Evolutionary conservation across 352 stramenopile genomes (phyloP).

Genomic region (Phytophthora meadii): DNA sequence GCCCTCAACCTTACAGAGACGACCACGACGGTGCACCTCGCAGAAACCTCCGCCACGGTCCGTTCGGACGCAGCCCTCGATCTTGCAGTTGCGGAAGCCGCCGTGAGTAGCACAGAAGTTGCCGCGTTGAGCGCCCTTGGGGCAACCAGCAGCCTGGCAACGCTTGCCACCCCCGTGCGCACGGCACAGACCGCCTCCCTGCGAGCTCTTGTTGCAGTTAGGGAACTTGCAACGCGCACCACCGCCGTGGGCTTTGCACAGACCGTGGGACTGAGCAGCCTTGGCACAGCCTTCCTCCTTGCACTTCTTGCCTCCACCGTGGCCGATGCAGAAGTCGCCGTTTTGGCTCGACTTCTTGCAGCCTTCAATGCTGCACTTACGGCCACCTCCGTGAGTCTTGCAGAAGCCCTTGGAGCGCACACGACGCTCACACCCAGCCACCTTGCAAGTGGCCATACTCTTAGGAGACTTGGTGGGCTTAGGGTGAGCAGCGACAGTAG

Average conservation of each 20-base stretch:
- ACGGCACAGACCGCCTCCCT: slow-evolving; percentile 78
- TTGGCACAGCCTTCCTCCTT: slow-evolving; percentile 85
- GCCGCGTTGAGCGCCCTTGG: slow-evolving; percentile 82
- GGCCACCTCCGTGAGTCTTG: slow-evolving; percentile 84
- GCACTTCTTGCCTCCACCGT: slow-evolving; percentile 89
- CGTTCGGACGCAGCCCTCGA: slow-evolving; percentile 82
- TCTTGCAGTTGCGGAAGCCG: slow-evolving; percentile 89
- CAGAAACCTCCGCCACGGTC: slow-evolving; percentile 87
- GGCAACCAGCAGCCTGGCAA: slow-evolving; percentile 73
- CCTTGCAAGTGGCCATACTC: slow-evolving; percentile 70
- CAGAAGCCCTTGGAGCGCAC: slow-evolving; percentile 87
- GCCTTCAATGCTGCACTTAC: slow-evolving; percentile 85
- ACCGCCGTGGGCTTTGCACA: slow-evolving; percentile 87
- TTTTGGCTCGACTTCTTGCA: slow-evolving; percentile 91
- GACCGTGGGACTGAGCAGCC: slow-evolving; percentile 83
- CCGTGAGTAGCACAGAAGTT: slow-evolving; percentile 89
- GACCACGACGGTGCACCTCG: slow-evolving; percentile 83
- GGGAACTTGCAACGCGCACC: slow-evolving; percentile 85
- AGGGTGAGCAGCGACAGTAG: slow-evolving; percentile 34
- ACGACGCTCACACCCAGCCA: slow-evolving; percentile 62
- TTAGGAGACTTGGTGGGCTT: slow-evolving; percentile 58
- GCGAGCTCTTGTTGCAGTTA: slow-evolving; percentile 85
- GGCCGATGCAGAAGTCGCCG: slow-evolving; percentile 88
- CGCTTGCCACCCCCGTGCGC: slow-evolving; percentile 85
- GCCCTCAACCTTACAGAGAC: slow-evolving; percentile 83